A percentile compares a stretch with the other conserved stretches of the same genome.
Conservation (phyloP, 202 grass and related monocot species). For the Hordeum pubiflorum region DNA sequence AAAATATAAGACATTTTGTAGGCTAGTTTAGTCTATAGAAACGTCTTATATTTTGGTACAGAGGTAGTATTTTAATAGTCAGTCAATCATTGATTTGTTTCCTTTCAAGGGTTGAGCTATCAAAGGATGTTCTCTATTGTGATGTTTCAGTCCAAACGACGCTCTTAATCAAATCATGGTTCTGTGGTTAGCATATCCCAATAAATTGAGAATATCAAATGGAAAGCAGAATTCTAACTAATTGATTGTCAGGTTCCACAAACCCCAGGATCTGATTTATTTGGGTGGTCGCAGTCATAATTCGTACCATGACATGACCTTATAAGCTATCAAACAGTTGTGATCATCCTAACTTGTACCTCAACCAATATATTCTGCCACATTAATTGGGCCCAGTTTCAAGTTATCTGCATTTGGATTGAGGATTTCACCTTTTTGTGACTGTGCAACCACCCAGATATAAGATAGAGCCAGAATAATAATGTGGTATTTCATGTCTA, state of each 20-base stretch:
- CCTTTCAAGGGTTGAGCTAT: not conserved
- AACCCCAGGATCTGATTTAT: not conserved
- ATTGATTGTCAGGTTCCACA: conserved; percentile 16
- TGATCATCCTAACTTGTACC: not conserved
- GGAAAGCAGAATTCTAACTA: conserved; percentile 9
- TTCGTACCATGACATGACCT: not conserved
- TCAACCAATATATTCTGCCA: not conserved
- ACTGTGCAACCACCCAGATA: not conserved
- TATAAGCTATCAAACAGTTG: not conserved
- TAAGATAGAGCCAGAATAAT: not conserved
- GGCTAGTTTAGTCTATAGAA: too few relatives aligned
- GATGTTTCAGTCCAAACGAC: not conserved
- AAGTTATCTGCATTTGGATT: not conserved
- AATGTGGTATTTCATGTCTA: not conserved
- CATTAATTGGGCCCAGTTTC: not conserved
- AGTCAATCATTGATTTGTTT: not conserved
- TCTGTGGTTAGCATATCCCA: not conserved
- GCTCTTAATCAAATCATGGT: not conserved
- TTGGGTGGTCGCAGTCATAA: conserved; percentile 2
- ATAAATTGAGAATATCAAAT: not conserved
- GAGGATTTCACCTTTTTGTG: not conserved
- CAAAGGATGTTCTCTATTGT: not conserved
- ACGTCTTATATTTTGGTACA: too few relatives aligned
- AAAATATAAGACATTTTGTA: too few relatives aligned
- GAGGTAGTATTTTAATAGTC: not conserved